phyloP scores from a whole-genome alignment of 2,329 filamentous ascomycete genomes.

The Aspergillus udagawae region DNA sequence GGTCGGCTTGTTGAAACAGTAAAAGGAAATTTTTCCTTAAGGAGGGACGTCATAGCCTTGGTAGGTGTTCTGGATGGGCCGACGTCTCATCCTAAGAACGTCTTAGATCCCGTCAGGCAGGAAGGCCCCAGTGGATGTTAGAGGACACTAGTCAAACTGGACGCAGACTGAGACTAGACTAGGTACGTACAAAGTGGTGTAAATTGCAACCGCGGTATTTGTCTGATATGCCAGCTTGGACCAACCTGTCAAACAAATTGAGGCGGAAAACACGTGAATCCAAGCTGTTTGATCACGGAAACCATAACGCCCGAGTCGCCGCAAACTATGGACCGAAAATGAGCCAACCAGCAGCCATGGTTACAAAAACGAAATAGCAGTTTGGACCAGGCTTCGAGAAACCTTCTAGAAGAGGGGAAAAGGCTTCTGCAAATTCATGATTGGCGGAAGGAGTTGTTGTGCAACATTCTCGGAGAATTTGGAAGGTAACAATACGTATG shows the following conservation, averaged over 20 bases:
- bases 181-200: too few relatives aligned
- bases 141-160: not conserved
- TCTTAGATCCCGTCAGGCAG: too few relatives aligned
- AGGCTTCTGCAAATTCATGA: not conserved
- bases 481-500: not conserved
- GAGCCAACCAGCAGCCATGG: not conserved
- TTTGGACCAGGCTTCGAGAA: constrained; percentile 9
- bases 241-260: not conserved
- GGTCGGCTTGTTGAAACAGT: not conserved
- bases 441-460: not conserved
- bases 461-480: not conserved
- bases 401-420: constrained; percentile 11
- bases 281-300: not conserved
- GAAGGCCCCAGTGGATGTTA: too few relatives aligned
- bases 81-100: too few relatives aligned
- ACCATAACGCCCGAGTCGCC: not conserved
- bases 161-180: too few relatives aligned
- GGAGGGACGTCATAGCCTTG: not conserved
- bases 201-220: too few relatives aligned
- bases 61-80: not conserved
- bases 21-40: not conserved
- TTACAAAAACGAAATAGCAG: not conserved
- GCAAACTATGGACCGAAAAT: not conserved
- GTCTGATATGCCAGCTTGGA: not conserved
- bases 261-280: not conserved